A percentile compares a stretch with the other conserved stretches of the same genome.
Evolutionary conservation across 345 rosid genomes (phyloP).

Genomic region (Populus euphratica): DNA sequence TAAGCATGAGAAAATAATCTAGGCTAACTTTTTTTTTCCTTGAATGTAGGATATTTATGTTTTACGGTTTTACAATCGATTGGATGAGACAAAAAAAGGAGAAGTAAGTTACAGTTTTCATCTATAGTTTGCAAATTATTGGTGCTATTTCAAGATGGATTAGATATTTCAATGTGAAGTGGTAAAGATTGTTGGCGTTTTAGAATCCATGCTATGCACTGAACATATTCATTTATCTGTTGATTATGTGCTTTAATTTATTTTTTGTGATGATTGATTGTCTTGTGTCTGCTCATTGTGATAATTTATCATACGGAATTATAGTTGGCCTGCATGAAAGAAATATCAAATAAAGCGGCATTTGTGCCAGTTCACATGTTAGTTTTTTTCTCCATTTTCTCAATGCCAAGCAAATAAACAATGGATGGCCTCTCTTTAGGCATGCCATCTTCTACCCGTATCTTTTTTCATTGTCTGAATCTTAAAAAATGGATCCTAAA

Average conservation of each 20-base stretch:
- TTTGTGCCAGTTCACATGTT: background rate
- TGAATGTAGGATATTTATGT: constrained; percentile 66
- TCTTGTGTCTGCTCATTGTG: background rate
- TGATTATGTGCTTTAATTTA: background rate
- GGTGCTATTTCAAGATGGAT: background rate
- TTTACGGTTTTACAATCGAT: constrained; percentile 63
- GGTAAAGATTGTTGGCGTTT: background rate
- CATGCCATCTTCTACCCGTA: background rate
- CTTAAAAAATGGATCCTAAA: no score
- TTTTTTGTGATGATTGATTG: background rate
- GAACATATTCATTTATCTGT: background rate
- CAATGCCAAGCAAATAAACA: background rate
- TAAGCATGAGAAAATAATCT: background rate
- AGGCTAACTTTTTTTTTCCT: background rate
- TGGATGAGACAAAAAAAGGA: constrained; percentile 86
- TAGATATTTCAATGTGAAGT: background rate
- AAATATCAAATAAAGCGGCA: background rate
- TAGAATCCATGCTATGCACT: background rate
- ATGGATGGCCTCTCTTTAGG: background rate
- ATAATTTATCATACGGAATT: background rate
- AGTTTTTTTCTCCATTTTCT: no score
- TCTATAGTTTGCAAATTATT: background rate
- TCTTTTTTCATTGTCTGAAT: background rate
- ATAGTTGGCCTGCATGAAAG: background rate
- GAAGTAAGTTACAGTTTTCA: constrained; percentile 56